A percentile compares a stretch with the other conserved stretches of the same genome.
Conservation (phyloP, 2,329 filamentous ascomycete genomes). For the Fusarium guadeloupense region DNA sequence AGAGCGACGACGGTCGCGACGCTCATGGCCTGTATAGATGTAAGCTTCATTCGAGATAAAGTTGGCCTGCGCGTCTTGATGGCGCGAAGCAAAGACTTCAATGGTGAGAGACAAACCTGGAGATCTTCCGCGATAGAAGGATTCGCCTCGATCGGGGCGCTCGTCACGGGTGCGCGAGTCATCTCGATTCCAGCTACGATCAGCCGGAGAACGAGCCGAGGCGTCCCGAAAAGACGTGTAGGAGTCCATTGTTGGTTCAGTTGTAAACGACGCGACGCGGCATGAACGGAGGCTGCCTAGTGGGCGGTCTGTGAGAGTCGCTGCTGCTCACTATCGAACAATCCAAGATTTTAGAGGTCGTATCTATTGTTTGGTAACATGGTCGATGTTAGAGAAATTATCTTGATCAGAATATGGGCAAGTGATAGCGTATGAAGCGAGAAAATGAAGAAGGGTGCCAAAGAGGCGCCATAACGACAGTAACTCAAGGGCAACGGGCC, state of each 20-base stretch:
- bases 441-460: conserved; percentile 40
- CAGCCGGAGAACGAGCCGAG: conserved; percentile 61
- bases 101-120: conserved; percentile 66
- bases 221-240: conserved; percentile 63
- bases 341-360: conserved; percentile 41
- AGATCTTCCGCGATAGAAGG: conserved; percentile 73
- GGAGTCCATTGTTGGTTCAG: conserved; percentile 59
- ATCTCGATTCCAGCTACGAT: conserved; percentile 64
- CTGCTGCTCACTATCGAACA: conserved; percentile 19
- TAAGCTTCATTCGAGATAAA: background rate
- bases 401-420: conserved; percentile 49
- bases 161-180: conserved; percentile 63
- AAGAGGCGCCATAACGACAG: conserved; percentile 42
- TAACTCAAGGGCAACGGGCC: conserved; percentile 16
- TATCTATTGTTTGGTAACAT: conserved; percentile 61
- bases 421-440: conserved; percentile 37
- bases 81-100: background rate
- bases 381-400: conserved; percentile 66
- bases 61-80: background rate
- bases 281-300: conserved; percentile 17
- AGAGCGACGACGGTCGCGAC: conserved; percentile 70
- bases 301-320: conserved; percentile 11
- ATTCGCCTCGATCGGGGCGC: conserved; percentile 58
- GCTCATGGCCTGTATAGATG: conserved; percentile 60
- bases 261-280: conserved; percentile 26